phyloP scores from a whole-genome alignment of 2,329 filamentous ascomycete species.

The Dendrostoma leiphaemia region DNA sequence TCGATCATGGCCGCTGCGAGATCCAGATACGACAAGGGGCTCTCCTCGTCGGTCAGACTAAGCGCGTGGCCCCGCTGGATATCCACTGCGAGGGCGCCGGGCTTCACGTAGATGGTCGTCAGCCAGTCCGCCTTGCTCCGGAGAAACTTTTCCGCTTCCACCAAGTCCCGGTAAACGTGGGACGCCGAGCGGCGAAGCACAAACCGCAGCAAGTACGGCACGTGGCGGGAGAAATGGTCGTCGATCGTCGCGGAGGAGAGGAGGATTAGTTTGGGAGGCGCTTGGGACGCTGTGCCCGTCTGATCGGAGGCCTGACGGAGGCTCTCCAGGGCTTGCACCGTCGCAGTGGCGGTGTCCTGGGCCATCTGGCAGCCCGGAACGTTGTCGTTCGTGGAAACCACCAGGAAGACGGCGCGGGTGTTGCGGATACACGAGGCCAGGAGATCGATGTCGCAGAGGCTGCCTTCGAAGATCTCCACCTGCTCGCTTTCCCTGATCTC shows the following conservation, averaged over 20 bases:
- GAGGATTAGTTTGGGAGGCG: slow-evolving; percentile 40
- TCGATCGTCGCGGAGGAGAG: slow-evolving; percentile 43
- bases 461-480: slow-evolving; percentile 40
- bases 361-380: slow-evolving; percentile 37
- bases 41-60: slow-evolving; percentile 33
- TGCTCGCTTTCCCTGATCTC: slow-evolving; percentile 28
- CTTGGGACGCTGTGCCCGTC: background rate
- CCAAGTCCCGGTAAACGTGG: slow-evolving; percentile 38
- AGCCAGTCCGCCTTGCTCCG: slow-evolving; percentile 37
- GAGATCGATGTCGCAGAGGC: slow-evolving; percentile 36
- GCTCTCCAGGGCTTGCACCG: slow-evolving; percentile 35
- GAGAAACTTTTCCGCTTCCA: slow-evolving; percentile 32
- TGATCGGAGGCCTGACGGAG: slow-evolving; percentile 18
- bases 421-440: slow-evolving; percentile 35
- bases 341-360: slow-evolving; percentile 32
- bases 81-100: slow-evolving; percentile 36
- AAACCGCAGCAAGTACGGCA: slow-evolving; percentile 26
- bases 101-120: slow-evolving; percentile 39
- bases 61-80: slow-evolving; percentile 38
- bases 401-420: slow-evolving; percentile 37
- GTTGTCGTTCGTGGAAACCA: slow-evolving; percentile 41
- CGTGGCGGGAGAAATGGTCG: slow-evolving; percentile 29
- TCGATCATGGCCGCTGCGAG: slow-evolving; percentile 48
- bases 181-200: slow-evolving; percentile 32
- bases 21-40: slow-evolving; percentile 40